These are phyloP conservation scores for Rubus parviflorus DNA, from an alignment of 306 rosid genomes.

Conservation along the genomic window DNA sequence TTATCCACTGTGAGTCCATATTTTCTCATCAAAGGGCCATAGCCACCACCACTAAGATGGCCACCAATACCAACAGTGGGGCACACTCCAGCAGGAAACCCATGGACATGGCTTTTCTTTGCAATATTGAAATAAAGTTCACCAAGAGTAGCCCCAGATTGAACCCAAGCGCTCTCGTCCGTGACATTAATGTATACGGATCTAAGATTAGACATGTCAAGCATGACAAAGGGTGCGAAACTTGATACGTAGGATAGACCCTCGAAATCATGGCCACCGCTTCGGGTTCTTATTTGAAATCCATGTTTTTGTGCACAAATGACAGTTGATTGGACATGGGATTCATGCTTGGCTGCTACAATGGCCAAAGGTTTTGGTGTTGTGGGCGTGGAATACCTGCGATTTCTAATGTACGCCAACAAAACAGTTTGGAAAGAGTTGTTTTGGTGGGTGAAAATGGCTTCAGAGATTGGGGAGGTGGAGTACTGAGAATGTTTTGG, in stretches of 20 bases:
- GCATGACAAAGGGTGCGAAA: constrained; percentile 25
- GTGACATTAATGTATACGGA: constrained; percentile 13
- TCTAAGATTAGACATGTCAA: constrained; percentile 38
- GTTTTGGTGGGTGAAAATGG: constrained; percentile 22
- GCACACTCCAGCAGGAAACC: constrained; percentile 34
- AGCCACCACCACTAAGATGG: constrained; percentile 40
- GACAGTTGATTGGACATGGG: constrained; percentile 30
- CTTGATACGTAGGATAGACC: constrained; percentile 29
- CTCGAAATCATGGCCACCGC: constrained; percentile 46
- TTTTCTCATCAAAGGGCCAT: constrained; percentile 37
- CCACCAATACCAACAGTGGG: constrained; percentile 34
- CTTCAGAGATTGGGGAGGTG: constrained; percentile 12
- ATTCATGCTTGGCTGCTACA: constrained; percentile 16
- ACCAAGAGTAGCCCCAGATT: constrained; percentile 38
- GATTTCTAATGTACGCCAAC: constrained; percentile 24
- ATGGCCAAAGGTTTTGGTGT: constrained; percentile 37
- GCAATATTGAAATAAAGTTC: constrained; percentile 35
- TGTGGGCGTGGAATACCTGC: constrained; percentile 11
- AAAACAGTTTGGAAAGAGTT: constrained; percentile 20
- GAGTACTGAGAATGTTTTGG: background rate
- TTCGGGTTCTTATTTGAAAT: constrained; percentile 34
- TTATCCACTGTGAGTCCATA: constrained; percentile 38
- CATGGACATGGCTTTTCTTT: constrained; percentile 21
- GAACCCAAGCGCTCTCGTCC: constrained; percentile 28
- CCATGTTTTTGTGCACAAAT: constrained; percentile 16